phyloP scores from a whole-genome alignment of 495 filamentous ascomycete genomes.

The Penicillium riverlandense region DNA sequence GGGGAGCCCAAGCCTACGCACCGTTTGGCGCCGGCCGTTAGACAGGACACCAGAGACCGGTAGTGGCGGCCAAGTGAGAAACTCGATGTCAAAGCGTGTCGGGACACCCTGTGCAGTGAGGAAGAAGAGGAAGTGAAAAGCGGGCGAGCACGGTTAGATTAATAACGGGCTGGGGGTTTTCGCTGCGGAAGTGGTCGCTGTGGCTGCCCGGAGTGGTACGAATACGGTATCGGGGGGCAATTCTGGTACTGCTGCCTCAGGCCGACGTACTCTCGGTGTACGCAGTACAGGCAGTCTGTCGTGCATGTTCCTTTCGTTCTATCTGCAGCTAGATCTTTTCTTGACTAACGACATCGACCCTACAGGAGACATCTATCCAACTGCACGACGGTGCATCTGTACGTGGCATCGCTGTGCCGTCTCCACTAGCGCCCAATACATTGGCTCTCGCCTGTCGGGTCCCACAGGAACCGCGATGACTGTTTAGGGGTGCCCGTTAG shows the following conservation, averaged over 20 bases:
- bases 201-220: slow-evolving; percentile 1
- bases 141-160: slow-evolving; percentile 6
- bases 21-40: slow-evolving; percentile 50
- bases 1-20: slow-evolving; percentile 40
- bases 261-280: no score
- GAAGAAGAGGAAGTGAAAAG: slow-evolving; percentile 11
- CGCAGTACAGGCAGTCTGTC: no score
- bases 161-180: slow-evolving; percentile 24
- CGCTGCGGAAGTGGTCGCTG: slow-evolving; percentile 12
- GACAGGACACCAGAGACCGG: slow-evolving; percentile 51
- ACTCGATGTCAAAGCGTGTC: slow-evolving; percentile 31
- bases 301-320: no score
- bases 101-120: slow-evolving; percentile 20
- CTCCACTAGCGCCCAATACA: not conserved
- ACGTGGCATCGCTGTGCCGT: not conserved
- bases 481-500: no score
- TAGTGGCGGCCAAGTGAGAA: slow-evolving; percentile 46
- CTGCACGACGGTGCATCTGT: no score
- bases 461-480: not conserved
- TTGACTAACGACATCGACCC: not conserved
- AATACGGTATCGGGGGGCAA: not conserved
- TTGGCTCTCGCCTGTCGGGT: not conserved
- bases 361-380: no score
- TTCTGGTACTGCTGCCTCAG: no score
- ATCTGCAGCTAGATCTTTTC: not conserved